Evolutionary conservation across 345 rosid species (phyloP), one percentile per base, ranked within the genome.

Genomic region (Lepidium africanum): DNA sequence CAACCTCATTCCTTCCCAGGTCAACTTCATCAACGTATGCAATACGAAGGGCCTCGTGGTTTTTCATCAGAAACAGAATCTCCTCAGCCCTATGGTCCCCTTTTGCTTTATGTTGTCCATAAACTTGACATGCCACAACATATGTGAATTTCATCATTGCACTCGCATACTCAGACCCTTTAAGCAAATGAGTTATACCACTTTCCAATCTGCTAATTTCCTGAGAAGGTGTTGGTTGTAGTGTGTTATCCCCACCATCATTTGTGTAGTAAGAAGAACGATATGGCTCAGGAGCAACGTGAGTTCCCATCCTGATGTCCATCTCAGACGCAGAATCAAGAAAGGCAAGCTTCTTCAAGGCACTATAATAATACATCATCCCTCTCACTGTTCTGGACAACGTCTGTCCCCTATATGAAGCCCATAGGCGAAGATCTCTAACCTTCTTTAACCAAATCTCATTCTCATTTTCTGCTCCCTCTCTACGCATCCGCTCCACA

Each of bases 61-160:
- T 81, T 67, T 88, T 81, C 98, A 93, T 90, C 80, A 93, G 76
- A 58, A 81, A 78, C 67, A 85, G 69, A 53, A 93, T 93, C 62
- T 93, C 98, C 39, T 90, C 95, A 36, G 97, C 97, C 70, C 77
- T 89, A 33, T 90, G 87, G 76, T 93, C 98, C 71, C 87, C 87
- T 71, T 84, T 93, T 60, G 87, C 96, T 83, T 82, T 93, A 76
- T 93, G 98, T 43, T 87, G 64, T 43, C 98, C 98, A 50, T 93
- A 93, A 73, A 93, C 85, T 84, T 93, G 98, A 76, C 98, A 90
- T 58, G 98, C 95, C 62, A 93, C 91, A 63, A 93, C 98, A 65
- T 93, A 93, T 0, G 97, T 87, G 74, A 70, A 93, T 67, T 93
- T 93, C 98, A 93, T 90, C 86, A 93, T 76, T n/a, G 87, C 89